These are phyloP conservation scores for Fusarium continuum DNA, from an alignment of 2,329 filamentous ascomycete genomes.

Conservation along the genomic window DNA sequence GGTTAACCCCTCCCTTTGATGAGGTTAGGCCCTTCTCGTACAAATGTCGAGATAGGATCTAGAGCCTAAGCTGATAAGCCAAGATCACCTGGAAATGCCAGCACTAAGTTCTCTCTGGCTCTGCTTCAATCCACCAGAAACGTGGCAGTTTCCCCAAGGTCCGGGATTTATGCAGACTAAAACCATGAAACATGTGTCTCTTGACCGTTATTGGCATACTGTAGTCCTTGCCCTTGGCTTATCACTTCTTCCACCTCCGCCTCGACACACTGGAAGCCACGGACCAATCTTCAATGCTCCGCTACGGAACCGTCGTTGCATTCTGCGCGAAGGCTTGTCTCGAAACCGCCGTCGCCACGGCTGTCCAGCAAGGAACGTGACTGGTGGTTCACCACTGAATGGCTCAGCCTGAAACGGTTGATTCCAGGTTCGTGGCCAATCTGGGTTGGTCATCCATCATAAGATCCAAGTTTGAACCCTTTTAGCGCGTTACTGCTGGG, in stretches of 20 bases:
- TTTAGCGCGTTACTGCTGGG: conserved; percentile 10
- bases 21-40: neutral
- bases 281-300: neutral
- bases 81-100: no score
- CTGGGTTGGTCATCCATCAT: neutral
- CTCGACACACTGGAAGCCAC: neutral
- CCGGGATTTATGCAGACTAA: neutral
- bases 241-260: conserved; percentile 1
- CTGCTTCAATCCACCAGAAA: neutral
- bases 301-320: conserved; percentile 1
- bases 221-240: neutral
- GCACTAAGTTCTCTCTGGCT: no score
- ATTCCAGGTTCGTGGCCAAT: conserved; percentile 13
- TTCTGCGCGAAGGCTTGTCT: conserved; percentile 10
- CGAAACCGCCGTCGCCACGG: neutral
- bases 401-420: neutral
- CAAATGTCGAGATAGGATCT: neutral
- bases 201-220: neutral
- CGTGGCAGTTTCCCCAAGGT: neutral
- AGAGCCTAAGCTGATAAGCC: no score
- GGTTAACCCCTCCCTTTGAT: neutral
- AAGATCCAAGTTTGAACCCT: neutral
- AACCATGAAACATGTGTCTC: conserved; percentile 10
- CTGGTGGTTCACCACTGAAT: neutral
- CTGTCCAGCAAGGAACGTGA: conserved; percentile 1